A percentile compares a stretch with the other conserved stretches of the same genome.
Evolutionary conservation across 495 filamentous ascomycete genomes (phyloP).

Genomic region (Aspergillus wentii): DNA sequence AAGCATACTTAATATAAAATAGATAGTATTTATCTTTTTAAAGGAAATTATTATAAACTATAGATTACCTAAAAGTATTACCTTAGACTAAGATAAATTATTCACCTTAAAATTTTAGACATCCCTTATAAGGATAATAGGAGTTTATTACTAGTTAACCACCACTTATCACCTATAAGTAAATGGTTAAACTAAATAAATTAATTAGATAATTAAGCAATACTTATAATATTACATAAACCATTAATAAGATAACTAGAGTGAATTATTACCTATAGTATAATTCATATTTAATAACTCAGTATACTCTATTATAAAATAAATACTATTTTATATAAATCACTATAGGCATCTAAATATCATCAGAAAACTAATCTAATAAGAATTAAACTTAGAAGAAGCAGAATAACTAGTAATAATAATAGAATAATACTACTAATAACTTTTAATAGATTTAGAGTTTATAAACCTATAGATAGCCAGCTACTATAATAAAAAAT

Average conservation of each 20-base stretch:
- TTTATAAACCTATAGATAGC: too few relatives aligned
- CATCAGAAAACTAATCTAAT: too few relatives aligned
- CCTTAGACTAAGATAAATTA: constrained; percentile 1
- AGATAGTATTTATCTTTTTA: neutral
- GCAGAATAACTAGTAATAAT: too few relatives aligned
- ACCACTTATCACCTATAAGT: neutral
- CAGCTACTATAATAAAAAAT: too few relatives aligned
- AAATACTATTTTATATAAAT: neutral
- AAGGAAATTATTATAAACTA: neutral
- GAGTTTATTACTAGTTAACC: neutral
- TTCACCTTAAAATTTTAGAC: neutral
- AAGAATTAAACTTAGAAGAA: neutral
- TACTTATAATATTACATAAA: neutral
- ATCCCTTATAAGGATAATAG: neutral
- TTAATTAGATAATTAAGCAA: neutral
- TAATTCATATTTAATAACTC: too few relatives aligned
- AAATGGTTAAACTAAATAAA: neutral
- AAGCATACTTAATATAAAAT: constrained; percentile 3
- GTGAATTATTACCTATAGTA: neutral
- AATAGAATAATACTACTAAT: too few relatives aligned
- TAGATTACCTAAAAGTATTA: neutral
- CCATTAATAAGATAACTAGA: neutral
- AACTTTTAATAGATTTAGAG: too few relatives aligned
- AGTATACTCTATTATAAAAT: too few relatives aligned
- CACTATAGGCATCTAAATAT: neutral